Base-by-base conservation (phyloP, 352 stramenopile genomes). In the Phytophthora cactorum region DNA sequence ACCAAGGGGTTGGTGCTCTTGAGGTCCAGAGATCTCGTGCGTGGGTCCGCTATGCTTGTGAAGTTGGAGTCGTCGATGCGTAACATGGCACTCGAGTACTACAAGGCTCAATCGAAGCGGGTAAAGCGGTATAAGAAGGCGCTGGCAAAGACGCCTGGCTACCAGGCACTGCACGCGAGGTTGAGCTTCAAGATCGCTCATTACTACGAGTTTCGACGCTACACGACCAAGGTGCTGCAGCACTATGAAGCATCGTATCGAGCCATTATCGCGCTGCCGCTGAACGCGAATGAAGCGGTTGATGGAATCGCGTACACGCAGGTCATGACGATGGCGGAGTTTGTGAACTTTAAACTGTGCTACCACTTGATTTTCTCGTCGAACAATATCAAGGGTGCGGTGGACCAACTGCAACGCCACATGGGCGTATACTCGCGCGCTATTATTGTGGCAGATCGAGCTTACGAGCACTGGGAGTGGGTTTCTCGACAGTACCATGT, bases 121-220 rank as follows among this genome's bases (percentile, higher is more conserved):
- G 89, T 95, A n/a, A 96, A 96, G 66, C 72, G 86, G 39, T 92
- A 92, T 71, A 92, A 94, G 68, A 96, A 96, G 51, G 70, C 77
- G 10, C 73, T 93, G 12, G 79, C 74, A 54, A 95, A 93, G 72
- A 83, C 70, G n/a, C 39, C 67, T 4, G 67, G 63, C 15, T 77
- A 85, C 29, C 68, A 88, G 54, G 74, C 76, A 5, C 58, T 95
- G 22, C 80, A 89, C 28, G 83, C 86, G 10, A 78, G 89, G n/a
- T 78, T 93, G 46, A 90, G 82, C 59, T 96, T 96, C 66, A 96
- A 96, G 77, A 93, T 95, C 43, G 89, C 87, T 17, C 89, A 96
- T 58, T 96, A 93, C 59, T 95, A 95, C 54, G 89, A 96, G 70
- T 96, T 96, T 57, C 77, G 89, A 47, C 76, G 88, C 5, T 91